Evolutionary conservation across 352 stramenopile genomes (phyloP), one percentile per base, ranked within the genome.

Genomic region (Phytophthora sp.): DNA sequence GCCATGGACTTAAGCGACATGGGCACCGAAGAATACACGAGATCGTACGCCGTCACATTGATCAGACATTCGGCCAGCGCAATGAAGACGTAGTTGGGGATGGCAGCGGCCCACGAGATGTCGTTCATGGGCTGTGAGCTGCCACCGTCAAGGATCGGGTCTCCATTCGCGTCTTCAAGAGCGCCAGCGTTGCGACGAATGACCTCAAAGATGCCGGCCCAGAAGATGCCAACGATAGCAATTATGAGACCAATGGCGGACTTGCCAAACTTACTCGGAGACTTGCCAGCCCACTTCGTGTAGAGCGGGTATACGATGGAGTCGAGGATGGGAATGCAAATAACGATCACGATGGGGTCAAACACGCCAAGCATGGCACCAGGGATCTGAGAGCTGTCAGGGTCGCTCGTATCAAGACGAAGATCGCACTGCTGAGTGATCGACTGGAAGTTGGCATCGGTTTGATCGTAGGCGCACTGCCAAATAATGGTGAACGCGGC

Each of bases 361-460:
- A 84, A 85, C 1, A 85, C 62, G 1, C 74, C 73, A 6, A 89
- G 62, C 53, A 79, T 82, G 24, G 80, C 73, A 7, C 80, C 80
- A 20, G 80, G 74, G 28, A 89, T 73, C 59, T 89, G 80, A 4
- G 42, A 73, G 42, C 70, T 75, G 52, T 86, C 48, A 3, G 62
- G 59, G 32, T 71, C 69, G 45, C 53, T 72, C 5, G 46, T 63
- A 52, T 68, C 70, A 15, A 81, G 73, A 48, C 82, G 82, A 48
- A 88, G 44, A 52, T 91, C 82, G 32, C 69, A 82, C 62, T 91
- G 82, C 60, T 91, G 82, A 9, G 78, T 82, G 62, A 91, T 89
- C 13, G 76, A 73, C 67, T 91, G 82, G 65, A 87, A 85, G 62
- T 91, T 91, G 69, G 72, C 82, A 38, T 87, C 76, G 0, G 68